Base-by-base conservation (phyloP, 2,329 filamentous ascomycete genomes). In the Scleromitrula shiraiana region DNA sequence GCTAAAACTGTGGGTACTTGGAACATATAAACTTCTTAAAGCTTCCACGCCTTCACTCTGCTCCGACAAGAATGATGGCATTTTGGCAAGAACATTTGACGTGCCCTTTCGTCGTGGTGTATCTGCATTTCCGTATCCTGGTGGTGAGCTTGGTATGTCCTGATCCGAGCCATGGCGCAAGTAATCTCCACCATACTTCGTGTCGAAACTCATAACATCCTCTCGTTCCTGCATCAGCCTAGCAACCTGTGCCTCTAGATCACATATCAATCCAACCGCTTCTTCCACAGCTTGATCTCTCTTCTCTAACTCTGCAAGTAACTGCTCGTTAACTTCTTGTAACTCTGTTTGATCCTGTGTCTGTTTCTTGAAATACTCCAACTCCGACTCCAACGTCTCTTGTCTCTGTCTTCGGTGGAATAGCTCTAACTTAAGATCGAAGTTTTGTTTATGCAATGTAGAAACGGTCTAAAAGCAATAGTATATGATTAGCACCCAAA, bases 361-460 rank as follows among this genome's bases (percentile, higher is more conserved):
- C 35, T 57, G 54, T 41, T 64, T 65, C 52, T 75, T 73, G 45
- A 80, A 72, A 7, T 65, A 63, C 52, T 80, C 75, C 15, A 85
- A 56, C 33, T 72, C 70, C 27, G 74, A 70, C 59, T 86, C 81
- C 27, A 87, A 59, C 19, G 68, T 68, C 7, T 71, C 72, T 58
- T 84, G 80, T 45, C 76, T 73, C 64, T 88, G 77, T 23, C 83
- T 73, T 6, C 82, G 74, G 59, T 88, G 82, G 56, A 76, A 85
- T 1, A 88, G 65, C 61, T 88, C 83, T 26, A 88, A 70, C 63
- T 88, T 88, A 35, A 88, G 71, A 55, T 86, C 83, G 56, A 88
- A 88, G 59, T 88, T 88, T 65, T 86, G 78, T 61, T 88, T 88
- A 63, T 83, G 80, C 19, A 88, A 66, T 1, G 72, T 81, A 4